Percentiles rank a stretch among this genome's conserved stretches.
phyloP scores from a whole-genome alignment of 805 yeast genomes.

The Metschnikowia koreensis region DNA sequence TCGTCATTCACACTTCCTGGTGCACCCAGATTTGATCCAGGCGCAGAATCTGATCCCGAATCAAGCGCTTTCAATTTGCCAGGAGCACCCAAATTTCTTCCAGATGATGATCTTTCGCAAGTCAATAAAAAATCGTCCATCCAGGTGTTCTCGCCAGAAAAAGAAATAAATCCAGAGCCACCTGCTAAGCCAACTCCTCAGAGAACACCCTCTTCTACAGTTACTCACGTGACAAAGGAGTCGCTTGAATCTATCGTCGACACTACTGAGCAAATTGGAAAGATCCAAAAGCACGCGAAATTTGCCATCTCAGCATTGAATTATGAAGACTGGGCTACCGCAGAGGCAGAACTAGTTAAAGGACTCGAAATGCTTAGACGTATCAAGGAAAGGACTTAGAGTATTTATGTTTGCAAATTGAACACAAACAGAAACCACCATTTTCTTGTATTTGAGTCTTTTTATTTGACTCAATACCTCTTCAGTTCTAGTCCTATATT shows the following conservation, averaged over 20 bases:
- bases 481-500: too few relatives aligned
- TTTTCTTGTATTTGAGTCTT: too few relatives aligned
- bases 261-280: conserved; percentile 52
- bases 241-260: conserved; percentile 52
- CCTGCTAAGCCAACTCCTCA: conserved; percentile 1
- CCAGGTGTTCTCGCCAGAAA: conserved; percentile 31
- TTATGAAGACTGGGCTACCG: conserved; percentile 71
- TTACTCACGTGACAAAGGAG: conserved; percentile 24
- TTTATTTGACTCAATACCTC: too few relatives aligned
- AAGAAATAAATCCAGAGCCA: not conserved
- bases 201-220: not conserved
- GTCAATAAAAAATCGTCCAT: conserved; percentile 40
- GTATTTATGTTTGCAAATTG: too few relatives aligned
- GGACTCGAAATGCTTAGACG: conserved; percentile 48
- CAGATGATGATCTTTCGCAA: conserved; percentile 36
- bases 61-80: conserved; percentile 31
- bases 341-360: conserved; percentile 54
- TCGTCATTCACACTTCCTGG: conserved; percentile 30
- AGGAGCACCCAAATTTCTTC: conserved; percentile 42
- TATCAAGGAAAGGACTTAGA: conserved; percentile 1
- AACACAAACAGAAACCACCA: too few relatives aligned
- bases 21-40: conserved; percentile 36
- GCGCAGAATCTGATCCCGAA: conserved; percentile 21
- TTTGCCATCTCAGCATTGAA: conserved; percentile 78
- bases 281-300: conserved; percentile 67